Evolutionary conservation across 345 rosid species (phyloP).

Genomic region (Gossypium australe): DNA sequence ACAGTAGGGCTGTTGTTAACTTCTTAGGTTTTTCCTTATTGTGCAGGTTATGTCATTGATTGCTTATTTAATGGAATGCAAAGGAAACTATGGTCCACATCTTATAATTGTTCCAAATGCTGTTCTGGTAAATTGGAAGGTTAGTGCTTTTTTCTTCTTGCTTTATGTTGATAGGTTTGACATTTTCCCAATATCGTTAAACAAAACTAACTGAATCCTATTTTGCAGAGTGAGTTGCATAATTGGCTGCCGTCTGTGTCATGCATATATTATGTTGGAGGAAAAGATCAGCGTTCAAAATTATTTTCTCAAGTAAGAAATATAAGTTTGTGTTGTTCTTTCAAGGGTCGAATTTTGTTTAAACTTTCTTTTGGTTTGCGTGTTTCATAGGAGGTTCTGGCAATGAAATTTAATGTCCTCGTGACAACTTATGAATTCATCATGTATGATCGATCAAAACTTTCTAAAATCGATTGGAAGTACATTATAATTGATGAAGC

Average conservation of each 20-base stretch:
- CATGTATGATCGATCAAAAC: slow-evolving; percentile 97
- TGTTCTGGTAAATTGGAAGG: slow-evolving; percentile 99
- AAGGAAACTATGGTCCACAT: slow-evolving; percentile 99
- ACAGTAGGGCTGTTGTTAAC: slow-evolving; percentile 13
- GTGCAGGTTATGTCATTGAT: slow-evolving; percentile 95
- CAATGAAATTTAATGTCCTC: slow-evolving; percentile 95
- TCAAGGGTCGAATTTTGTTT: slow-evolving; percentile 17
- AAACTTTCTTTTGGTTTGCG: slow-evolving; percentile 18
- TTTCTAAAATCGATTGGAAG: slow-evolving; percentile 97
- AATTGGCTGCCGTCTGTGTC: slow-evolving; percentile 96
- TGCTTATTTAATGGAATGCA: slow-evolving; percentile 99
- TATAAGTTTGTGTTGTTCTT: neutral
- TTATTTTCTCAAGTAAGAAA: slow-evolving; percentile 83
- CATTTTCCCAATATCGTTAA: slow-evolving; percentile 13
- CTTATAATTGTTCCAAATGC: slow-evolving; percentile 99
- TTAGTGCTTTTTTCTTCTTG: slow-evolving; percentile 30
- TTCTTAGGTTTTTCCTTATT: slow-evolving; percentile 12
- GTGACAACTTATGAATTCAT: slow-evolving; percentile 98
- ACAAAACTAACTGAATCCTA: slow-evolving; percentile 18
- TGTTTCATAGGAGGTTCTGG: slow-evolving; percentile 73
- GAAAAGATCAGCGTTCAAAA: slow-evolving; percentile 89
- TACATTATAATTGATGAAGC: slow-evolving; percentile 99
- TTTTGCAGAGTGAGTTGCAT: slow-evolving; percentile 86
- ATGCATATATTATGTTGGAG: slow-evolving; percentile 94
- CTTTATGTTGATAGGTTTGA: neutral